phyloP scores from a whole-genome alignment of 306 rosid species.

The Quercus engelmannii region DNA sequence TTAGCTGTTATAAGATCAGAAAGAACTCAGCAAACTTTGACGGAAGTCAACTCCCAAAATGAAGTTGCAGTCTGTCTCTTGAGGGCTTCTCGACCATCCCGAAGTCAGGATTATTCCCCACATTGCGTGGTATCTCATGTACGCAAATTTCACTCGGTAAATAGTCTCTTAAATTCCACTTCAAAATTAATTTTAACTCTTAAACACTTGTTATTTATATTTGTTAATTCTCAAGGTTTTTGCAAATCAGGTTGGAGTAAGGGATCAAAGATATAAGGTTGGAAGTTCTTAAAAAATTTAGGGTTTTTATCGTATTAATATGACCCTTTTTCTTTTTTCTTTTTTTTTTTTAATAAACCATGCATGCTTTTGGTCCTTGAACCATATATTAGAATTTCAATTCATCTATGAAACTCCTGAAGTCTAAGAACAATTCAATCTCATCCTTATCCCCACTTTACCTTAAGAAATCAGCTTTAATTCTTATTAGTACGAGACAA shows the following conservation, averaged over 20 bases:
- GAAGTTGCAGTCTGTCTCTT: slow-evolving; percentile 25
- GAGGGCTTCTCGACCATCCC: slow-evolving; percentile 4
- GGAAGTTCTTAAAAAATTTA: slow-evolving; percentile 15
- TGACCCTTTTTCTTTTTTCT: no score
- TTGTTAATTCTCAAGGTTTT: slow-evolving; percentile 18
- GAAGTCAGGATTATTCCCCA: not conserved
- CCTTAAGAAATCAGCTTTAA: no score
- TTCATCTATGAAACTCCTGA: no score
- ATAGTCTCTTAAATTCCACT: no score
- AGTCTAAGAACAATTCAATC: no score
- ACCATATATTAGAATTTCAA: no score
- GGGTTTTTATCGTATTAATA: not conserved
- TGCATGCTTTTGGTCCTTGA: no score
- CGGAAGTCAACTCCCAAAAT: slow-evolving; percentile 23
- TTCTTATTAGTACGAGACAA: no score
- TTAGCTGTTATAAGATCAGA: not conserved
- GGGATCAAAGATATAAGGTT: slow-evolving; percentile 1
- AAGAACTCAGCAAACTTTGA: not conserved
- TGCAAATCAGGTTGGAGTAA: not conserved
- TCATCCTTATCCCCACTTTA: no score
- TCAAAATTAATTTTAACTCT: no score
- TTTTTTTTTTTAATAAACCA: no score
- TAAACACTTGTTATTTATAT: not conserved
- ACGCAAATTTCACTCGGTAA: slow-evolving; percentile 2
- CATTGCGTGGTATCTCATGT: not conserved